Base-by-base conservation (phyloP, 768 basidiomycete genomes). In the Pleurotus platypus region DNA sequence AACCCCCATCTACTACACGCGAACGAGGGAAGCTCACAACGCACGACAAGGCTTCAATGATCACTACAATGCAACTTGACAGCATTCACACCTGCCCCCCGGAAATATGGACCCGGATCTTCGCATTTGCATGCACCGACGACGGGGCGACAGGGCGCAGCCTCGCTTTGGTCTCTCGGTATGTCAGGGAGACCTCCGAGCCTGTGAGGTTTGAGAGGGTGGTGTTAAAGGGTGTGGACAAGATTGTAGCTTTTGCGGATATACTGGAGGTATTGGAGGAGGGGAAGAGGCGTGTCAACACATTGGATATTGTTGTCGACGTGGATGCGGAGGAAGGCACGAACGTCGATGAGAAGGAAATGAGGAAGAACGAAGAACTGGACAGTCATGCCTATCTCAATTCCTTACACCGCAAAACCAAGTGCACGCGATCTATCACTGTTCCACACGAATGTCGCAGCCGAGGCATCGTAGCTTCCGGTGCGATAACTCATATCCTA, bases 61-160 rank as follows among this genome's bases (percentile, higher is more conserved):
- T 11, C 8, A 11, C 30, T 35, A 11, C 30, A 9, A 35, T 35
- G 30, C 30, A 35, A 11, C 30, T 35, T 35, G 7, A 11, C 11
- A 35, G 11, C 37, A 54, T 60, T 56, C 46, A 59, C 3, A 40
- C 18, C 18, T 16, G 47, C 5, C 70, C 72, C 6, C 47, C 65
- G 2, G 71, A 74, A 60, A 57, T 74, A 16, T 69, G 61, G 40
- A 59, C 59, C 7, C 54, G 61, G 13, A 71, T 74, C 15, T 74
- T 75, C 59, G 54, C 53, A 15, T 62, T 66, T 12, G 73, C 75
- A 3, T 76, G 75, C 62, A 64, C 66, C 24, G 74, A 75, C 58
- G 64, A 69, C 42, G 72, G 74, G 35, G 56, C 53, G 5, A 74
- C 73, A 2, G 75, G 71, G 2, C 67, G 72, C 7, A 65, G 72